phyloP scores from a whole-genome alignment of 2,329 filamentous ascomycete genomes.

The Cadophora sp. region DNA sequence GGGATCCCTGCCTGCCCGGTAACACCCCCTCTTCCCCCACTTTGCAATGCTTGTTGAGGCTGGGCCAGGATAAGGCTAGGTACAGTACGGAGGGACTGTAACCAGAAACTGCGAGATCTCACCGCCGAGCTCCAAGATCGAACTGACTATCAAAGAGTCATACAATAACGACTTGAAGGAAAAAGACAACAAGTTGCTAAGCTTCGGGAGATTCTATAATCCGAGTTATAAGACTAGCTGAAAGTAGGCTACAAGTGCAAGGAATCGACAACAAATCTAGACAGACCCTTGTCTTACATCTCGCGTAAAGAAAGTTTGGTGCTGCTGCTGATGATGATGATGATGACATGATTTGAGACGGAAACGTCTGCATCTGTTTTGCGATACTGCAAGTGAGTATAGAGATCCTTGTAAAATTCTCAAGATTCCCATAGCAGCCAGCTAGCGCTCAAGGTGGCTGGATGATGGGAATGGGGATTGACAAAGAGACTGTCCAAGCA shows the following conservation, averaged over 20 bases:
- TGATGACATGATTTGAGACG: neutral
- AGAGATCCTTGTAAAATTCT: neutral
- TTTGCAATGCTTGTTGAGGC: neutral
- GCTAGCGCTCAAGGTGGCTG: neutral
- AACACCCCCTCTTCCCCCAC: neutral
- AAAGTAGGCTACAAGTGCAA: neutral
- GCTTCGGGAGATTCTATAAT: neutral
- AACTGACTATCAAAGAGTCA: no score
- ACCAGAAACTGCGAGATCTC: no score
- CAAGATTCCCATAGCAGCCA: neutral
- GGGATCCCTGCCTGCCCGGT: neutral
- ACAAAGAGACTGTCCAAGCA: neutral
- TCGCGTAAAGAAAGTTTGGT: slow-evolving; percentile 10
- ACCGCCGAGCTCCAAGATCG: neutral
- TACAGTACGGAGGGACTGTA: no score
- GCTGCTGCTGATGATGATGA: neutral
- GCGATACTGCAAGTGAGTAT: neutral
- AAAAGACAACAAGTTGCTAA: neutral
- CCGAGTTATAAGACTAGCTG: neutral
- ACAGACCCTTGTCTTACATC: neutral
- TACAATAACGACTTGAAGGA: no score
- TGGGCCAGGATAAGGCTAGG: neutral
- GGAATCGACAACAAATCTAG: neutral
- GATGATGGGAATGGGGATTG: neutral
- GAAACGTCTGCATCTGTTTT: neutral